Conservation (phyloP, 257 asterid species). For the Solanum chiquidenum region DNA sequence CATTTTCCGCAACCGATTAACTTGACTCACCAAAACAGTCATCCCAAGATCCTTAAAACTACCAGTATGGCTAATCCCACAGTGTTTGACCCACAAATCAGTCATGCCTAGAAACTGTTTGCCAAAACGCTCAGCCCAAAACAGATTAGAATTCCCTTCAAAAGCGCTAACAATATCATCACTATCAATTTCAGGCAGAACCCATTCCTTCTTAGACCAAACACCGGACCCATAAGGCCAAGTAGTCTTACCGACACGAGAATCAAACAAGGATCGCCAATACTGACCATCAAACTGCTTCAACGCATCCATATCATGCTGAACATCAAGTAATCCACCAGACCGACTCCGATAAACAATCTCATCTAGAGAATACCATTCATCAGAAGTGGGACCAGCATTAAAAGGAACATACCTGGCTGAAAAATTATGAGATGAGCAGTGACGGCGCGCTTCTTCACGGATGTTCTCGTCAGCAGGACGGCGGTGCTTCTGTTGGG, state of each 20-base stretch:
- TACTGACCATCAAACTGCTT: constrained; percentile 65
- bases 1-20: constrained; percentile 59
- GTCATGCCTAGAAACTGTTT: constrained; percentile 78
- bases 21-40: constrained; percentile 85
- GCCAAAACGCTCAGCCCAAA: constrained; percentile 89
- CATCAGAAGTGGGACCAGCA: constrained; percentile 34
- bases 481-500: constrained; percentile 34
- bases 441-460: constrained; percentile 74
- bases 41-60: constrained; percentile 75
- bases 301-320: constrained; percentile 70
- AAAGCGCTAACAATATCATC: constrained; percentile 68
- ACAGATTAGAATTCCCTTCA: constrained; percentile 65
- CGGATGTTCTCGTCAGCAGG: constrained; percentile 68
- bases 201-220: constrained; percentile 93
- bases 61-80: constrained; percentile 78
- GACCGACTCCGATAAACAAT: constrained; percentile 79
- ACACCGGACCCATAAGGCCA: constrained; percentile 90
- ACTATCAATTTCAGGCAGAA: constrained; percentile 59
- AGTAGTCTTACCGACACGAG: constrained; percentile 75
- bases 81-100: constrained; percentile 79
- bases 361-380: constrained; percentile 69
- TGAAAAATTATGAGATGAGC: constrained; percentile 49
- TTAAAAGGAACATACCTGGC: constrained; percentile 70
- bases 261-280: constrained; percentile 62
- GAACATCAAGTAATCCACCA: constrained; percentile 74